These are phyloP conservation scores for Annona cherimola DNA, from an alignment of 164 flowering plant genomes.

Conservation along the genomic window DNA sequence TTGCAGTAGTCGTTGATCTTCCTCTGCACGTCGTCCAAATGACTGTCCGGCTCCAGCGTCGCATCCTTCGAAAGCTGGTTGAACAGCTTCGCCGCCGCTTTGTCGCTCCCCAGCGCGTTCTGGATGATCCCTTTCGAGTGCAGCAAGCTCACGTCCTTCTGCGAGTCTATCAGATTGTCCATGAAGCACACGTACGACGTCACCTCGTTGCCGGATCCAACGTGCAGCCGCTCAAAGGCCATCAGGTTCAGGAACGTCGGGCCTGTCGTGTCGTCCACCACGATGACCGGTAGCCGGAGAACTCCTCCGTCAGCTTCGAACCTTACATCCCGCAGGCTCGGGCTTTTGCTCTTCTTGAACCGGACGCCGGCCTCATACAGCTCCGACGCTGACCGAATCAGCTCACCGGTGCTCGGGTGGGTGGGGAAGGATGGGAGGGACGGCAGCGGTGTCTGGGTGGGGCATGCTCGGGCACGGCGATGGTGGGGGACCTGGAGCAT, in stretches of 20 bases:
- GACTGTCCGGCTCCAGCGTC: conserved; percentile 34
- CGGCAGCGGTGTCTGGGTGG: neutral
- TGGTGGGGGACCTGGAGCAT: conserved; percentile 18
- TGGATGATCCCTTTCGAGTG: conserved; percentile 41
- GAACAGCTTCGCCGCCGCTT: conserved; percentile 50
- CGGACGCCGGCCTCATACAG: conserved; percentile 51
- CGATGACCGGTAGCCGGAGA: conserved; percentile 34
- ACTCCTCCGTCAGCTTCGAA: conserved; percentile 35
- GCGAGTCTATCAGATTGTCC: conserved; percentile 50
- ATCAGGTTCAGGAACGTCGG: conserved; percentile 46
- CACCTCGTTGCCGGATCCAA: conserved; percentile 44
- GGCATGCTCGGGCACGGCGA: neutral
- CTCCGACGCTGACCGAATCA: conserved; percentile 26
- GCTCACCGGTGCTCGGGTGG: conserved; percentile 6
- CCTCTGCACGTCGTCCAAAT: conserved; percentile 26
- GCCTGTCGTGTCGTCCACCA: conserved; percentile 45
- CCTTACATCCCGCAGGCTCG: conserved; percentile 38
- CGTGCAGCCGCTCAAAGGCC: conserved; percentile 50
- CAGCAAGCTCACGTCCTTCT: conserved; percentile 38
- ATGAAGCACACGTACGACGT: conserved; percentile 50
- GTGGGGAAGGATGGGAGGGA: neutral
- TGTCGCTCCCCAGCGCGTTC: conserved; percentile 49
- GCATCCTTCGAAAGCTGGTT: conserved; percentile 42
- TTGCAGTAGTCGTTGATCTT: conserved; percentile 34
- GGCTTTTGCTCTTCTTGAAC: conserved; percentile 30